A percentile compares a stretch with the other conserved stretches of the same genome.
These are phyloP conservation scores for Phytophthora hibernalis DNA, from an alignment of 352 stramenopile genomes.

Conservation along the genomic window DNA sequence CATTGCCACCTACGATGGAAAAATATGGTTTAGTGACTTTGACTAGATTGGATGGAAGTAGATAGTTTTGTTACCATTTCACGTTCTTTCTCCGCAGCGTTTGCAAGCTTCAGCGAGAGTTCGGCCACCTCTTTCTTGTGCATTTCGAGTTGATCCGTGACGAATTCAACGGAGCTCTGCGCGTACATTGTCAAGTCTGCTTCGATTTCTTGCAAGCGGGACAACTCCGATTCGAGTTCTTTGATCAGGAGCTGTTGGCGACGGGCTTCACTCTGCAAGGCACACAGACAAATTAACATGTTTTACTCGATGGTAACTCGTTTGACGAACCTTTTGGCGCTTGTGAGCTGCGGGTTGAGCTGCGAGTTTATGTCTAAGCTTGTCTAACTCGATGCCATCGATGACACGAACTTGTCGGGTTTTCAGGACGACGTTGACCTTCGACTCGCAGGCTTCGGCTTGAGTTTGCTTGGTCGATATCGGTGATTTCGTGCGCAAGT, in stretches of 20 bases:
- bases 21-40: background rate
- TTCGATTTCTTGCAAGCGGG: conserved; percentile 17
- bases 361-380: conserved; percentile 16
- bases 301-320: too few species aligned
- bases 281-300: background rate
- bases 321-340: conserved; percentile 32
- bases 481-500: too few species aligned
- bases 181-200: conserved; percentile 14
- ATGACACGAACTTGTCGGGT: conserved; percentile 14
- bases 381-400: conserved; percentile 4
- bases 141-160: conserved; percentile 18
- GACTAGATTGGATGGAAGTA: background rate
- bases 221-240: conserved; percentile 25
- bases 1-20: background rate
- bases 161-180: conserved; percentile 16
- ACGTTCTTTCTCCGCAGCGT: conserved; percentile 21
- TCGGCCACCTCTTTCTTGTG: conserved; percentile 18
- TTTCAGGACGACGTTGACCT: too few species aligned
- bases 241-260: conserved; percentile 13
- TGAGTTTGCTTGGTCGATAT: too few species aligned
- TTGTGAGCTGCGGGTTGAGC: conserved; percentile 14
- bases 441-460: too few species aligned
- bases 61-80: conserved; percentile 17
- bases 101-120: conserved; percentile 12
- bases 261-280: conserved; percentile 11